Percentiles rank a stretch among this genome's conserved stretches.
Evolutionary conservation across 2,329 filamentous ascomycete species (phyloP).

Genomic region (Biscogniauxia marginata): DNA sequence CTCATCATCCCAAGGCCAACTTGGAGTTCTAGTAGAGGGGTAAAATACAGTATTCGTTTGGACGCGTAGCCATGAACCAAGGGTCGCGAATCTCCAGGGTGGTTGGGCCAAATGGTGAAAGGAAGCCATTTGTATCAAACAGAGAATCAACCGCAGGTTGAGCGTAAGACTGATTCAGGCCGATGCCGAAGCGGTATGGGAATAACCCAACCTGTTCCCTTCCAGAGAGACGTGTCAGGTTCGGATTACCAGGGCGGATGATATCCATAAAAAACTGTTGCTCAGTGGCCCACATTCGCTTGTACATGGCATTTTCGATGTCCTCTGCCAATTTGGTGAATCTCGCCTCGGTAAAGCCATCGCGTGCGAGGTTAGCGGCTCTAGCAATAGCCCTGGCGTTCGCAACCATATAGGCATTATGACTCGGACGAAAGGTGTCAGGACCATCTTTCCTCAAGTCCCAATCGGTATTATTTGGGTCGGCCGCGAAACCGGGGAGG

Average conservation of each 20-base stretch:
- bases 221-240: slow-evolving; percentile 34
- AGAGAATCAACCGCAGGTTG: slow-evolving; percentile 34
- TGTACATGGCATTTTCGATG: slow-evolving; percentile 35
- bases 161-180: slow-evolving; percentile 30
- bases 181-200: slow-evolving; percentile 42
- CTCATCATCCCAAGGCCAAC: neutral
- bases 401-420: slow-evolving; percentile 44
- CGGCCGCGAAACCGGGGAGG: slow-evolving; percentile 39
- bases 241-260: slow-evolving; percentile 36
- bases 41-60: slow-evolving; percentile 28
- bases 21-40: neutral
- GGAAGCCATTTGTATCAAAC: slow-evolving; percentile 37
- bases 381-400: slow-evolving; percentile 39
- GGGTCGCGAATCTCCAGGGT: slow-evolving; percentile 41
- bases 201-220: slow-evolving; percentile 42
- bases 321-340: slow-evolving; percentile 35
- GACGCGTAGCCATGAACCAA: slow-evolving; percentile 37
- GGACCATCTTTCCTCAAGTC: slow-evolving; percentile 36
- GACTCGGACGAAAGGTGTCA: slow-evolving; percentile 41
- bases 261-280: slow-evolving; percentile 41
- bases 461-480: slow-evolving; percentile 31
- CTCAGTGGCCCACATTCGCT: slow-evolving; percentile 37
- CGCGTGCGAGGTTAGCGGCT: slow-evolving; percentile 36
- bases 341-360: slow-evolving; percentile 27
- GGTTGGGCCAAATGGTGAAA: slow-evolving; percentile 40